phyloP scores from a whole-genome alignment of 2,329 filamentous ascomycete genomes.

The Aciculosporium take region DNA sequence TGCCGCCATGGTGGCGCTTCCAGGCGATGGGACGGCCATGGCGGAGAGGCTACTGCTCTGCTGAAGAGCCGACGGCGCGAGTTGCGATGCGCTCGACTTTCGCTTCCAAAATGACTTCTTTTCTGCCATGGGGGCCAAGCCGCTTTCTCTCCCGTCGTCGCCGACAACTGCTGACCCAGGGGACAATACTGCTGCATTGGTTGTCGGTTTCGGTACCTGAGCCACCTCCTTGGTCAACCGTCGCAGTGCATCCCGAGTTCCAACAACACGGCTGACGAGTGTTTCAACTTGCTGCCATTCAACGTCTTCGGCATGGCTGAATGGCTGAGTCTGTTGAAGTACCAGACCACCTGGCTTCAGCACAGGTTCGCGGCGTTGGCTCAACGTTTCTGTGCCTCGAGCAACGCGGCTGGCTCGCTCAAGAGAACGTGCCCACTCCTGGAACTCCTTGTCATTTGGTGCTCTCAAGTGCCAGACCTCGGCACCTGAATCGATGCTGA shows the following conservation, averaged over 20 bases:
- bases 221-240: conserved; percentile 76
- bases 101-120: conserved; percentile 83
- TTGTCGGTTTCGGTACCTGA: conserved; percentile 23
- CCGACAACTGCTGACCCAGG: conserved; percentile 22
- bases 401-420: conserved; percentile 64
- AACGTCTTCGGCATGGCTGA: conserved; percentile 47
- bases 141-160: conserved; percentile 30
- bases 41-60: conserved; percentile 23
- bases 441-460: conserved; percentile 69
- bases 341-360: conserved; percentile 16
- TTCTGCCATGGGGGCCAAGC: conserved; percentile 37
- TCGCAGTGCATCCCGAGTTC: conserved; percentile 76
- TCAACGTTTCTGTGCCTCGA: conserved; percentile 32
- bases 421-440: conserved; percentile 72
- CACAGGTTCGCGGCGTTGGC: conserved; percentile 13
- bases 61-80: conserved; percentile 26
- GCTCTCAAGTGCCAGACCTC: conserved; percentile 94
- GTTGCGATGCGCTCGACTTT: conserved; percentile 49
- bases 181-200: conserved; percentile 23
- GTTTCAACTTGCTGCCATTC: conserved; percentile 83
- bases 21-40: conserved; percentile 28
- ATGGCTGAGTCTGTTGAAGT: conserved; percentile 16
- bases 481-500: conserved; percentile 90
- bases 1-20: conserved; percentile 18
- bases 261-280: conserved; percentile 72